Percentiles rank a stretch among this genome's conserved stretches.
phyloP scores from a whole-genome alignment of 768 basidiomycete genomes.

The Agrocybe pediades region DNA sequence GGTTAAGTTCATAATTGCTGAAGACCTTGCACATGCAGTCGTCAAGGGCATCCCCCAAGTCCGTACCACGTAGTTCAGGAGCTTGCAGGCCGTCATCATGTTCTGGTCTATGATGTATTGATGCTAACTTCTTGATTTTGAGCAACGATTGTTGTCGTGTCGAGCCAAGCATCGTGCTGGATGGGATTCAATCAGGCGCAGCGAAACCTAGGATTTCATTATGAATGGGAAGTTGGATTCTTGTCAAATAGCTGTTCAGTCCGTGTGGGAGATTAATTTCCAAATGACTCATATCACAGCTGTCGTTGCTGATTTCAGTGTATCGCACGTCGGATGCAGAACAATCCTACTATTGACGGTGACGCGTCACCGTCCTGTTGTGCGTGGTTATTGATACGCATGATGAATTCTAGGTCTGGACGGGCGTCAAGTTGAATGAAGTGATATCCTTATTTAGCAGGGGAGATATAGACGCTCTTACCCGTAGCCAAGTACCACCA shows the following conservation, averaged over 20 bases:
- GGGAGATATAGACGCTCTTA: neutral
- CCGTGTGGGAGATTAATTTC: neutral
- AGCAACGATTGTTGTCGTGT: no score
- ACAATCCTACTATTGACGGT: neutral
- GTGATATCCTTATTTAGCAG: no score
- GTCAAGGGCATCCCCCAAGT: no score
- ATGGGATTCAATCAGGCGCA: no score
- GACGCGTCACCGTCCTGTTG: neutral
- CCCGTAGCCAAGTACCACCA: neutral
- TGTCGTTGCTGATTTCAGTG: neutral
- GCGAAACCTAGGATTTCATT: neutral
- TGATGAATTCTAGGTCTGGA: no score
- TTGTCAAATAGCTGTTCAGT: neutral
- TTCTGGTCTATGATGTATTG: no score
- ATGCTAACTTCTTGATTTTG: no score
- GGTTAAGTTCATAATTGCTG: neutral
- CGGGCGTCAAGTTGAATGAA: no score
- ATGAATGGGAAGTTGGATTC: neutral
- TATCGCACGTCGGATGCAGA: neutral
- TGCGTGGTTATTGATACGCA: neutral
- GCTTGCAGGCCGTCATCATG: no score
- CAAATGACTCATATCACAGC: neutral
- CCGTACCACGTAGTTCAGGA: no score
- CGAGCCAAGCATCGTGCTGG: no score
- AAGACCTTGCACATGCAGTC: neutral